Evolutionary conservation across 441 rosid genomes (phyloP), one percentile per base, ranked within the genome.

Genomic region (Adansonia rubrostipa): DNA sequence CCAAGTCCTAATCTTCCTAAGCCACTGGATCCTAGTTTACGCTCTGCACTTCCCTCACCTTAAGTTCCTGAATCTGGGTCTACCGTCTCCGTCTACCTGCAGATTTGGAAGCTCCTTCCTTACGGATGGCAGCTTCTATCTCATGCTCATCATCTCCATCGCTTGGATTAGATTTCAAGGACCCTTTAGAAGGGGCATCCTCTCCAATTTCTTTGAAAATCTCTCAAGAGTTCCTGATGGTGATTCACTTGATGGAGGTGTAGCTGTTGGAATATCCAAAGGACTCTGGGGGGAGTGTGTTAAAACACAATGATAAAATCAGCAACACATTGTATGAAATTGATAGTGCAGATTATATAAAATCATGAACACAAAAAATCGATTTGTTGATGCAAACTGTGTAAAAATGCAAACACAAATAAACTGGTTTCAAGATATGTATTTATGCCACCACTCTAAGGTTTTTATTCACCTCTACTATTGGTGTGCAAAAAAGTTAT

Each of bases 1-100:
- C 98, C 98, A 44, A 96, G 97, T 71, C 98, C 99, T 77, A 96
- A 82, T 78, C 98, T 88, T 82, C 97, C 98, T 0, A 92, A 86
- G 44, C 93, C 82, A 60, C 90, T 84, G 24, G 90, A 77, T 71
- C 92, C 92, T 40, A 83, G 84, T 81, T 90, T 96, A 80, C 87
- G 86, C 71, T 93, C 98, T 22, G 88, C 89, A 36, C 90, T 93
- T 74, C 98, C 98, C 80, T 92, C 97, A 2, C 94, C 93, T 72
- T 85, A 92, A 42, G 94, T 82, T 69, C 99, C 98, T 0, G 97
- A 91, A 85, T 94, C 98, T 2, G 96, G 42, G 42, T 36, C 42
- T 36, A 36, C 42, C 42, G 6, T 36, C 42, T 36, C 42, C 95
- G 81, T 96, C 99, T 28, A 90, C 87, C 85, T 94, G 97, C 54